Conservation (phyloP, 148 eudicot species). For the Fagopyrum homotropicum region DNA sequence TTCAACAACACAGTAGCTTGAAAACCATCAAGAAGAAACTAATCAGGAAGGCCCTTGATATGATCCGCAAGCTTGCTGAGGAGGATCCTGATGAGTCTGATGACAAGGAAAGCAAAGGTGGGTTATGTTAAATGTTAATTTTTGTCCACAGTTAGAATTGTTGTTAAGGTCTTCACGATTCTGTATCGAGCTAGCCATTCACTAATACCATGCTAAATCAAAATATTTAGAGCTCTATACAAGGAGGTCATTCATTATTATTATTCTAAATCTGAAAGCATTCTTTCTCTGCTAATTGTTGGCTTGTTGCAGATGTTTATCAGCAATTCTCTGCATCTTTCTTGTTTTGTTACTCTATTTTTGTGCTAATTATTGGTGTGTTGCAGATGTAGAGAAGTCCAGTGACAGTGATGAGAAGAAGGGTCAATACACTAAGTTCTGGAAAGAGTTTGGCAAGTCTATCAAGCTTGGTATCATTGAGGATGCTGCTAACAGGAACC, state of each 20-base stretch:
- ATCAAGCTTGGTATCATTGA: constrained; percentile 95
- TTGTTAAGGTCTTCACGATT: background rate
- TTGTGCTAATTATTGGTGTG: background rate
- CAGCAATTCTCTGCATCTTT: background rate
- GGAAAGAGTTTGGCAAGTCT: constrained; percentile 99
- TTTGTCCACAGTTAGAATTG: background rate
- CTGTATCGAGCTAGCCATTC: background rate
- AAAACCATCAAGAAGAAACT: constrained; percentile 96
- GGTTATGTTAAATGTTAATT: constrained; percentile 2
- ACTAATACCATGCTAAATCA: background rate
- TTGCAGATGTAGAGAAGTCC: constrained; percentile 75
- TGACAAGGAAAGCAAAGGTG: constrained; percentile 79
- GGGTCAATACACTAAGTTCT: constrained; percentile 86
- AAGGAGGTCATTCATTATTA: too few species aligned
- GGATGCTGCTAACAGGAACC: constrained; percentile 96
- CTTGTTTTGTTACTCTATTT: background rate
- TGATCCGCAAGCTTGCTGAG: constrained; percentile 96
- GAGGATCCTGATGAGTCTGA: constrained; percentile 91
- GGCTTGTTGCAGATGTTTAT: too few species aligned
- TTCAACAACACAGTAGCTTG: constrained; percentile 97
- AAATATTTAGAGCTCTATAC: too few species aligned
- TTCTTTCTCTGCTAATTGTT: too few species aligned
- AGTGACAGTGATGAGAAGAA: constrained; percentile 73
- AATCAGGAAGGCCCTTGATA: constrained; percentile 97
- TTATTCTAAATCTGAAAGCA: too few species aligned